phyloP scores from a whole-genome alignment of 2,329 filamentous ascomycete species.

The Hymenoscyphus linearis region DNA sequence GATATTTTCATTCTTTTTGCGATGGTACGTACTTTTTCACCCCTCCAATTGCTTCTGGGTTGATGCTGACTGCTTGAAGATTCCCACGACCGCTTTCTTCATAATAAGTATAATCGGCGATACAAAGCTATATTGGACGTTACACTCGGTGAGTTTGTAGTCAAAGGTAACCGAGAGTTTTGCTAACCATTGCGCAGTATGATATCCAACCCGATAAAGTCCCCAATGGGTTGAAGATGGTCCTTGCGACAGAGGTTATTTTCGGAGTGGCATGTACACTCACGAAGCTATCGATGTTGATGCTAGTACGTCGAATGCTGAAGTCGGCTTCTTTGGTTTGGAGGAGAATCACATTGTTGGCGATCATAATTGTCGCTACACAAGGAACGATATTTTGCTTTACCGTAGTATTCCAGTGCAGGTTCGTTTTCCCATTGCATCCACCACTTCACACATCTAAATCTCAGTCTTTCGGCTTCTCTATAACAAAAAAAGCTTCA shows the following conservation, averaged over 20 bases:
- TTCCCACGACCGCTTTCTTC: conserved; percentile 36
- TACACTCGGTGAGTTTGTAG: conserved; percentile 28
- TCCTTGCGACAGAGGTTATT: conserved; percentile 35
- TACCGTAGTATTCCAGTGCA: conserved; percentile 25
- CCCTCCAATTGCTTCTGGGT: background rate
- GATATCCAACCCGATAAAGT: conserved; percentile 34
- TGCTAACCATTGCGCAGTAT: conserved; percentile 27
- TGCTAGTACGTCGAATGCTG: conserved; percentile 26
- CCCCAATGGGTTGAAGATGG: conserved; percentile 35
- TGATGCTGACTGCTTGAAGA: conserved; percentile 11
- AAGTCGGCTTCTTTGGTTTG: conserved; percentile 20
- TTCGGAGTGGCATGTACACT: conserved; percentile 34
- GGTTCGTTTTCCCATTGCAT: conserved; percentile 13
- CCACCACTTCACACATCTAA: too few relatives aligned
- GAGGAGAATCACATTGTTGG: conserved; percentile 19
- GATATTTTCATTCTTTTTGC: conserved; percentile 41
- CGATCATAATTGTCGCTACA: conserved; percentile 18
- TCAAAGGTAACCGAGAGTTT: background rate
- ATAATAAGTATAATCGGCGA: conserved; percentile 34
- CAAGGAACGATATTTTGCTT: conserved; percentile 25
- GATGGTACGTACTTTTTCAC: conserved; percentile 26
- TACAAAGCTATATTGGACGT: conserved; percentile 34
- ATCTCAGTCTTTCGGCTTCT: background rate
- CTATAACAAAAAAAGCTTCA: background rate
- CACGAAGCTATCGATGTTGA: conserved; percentile 37